These are phyloP conservation scores for Tinospora cordifolia DNA, from an alignment of 164 flowering plant species.

Conservation along the genomic window DNA sequence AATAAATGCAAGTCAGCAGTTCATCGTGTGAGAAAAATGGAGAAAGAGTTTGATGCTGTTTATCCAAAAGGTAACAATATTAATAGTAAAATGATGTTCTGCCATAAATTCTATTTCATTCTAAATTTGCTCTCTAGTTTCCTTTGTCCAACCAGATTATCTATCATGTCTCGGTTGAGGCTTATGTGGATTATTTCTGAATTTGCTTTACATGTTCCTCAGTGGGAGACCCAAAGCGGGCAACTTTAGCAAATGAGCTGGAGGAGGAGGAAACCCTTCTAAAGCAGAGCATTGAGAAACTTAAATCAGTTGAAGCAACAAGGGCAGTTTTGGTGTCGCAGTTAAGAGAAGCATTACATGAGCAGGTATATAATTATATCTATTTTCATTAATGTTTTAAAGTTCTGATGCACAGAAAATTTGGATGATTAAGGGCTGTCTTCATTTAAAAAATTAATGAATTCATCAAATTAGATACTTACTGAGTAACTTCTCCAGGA, in stretches of 20 bases:
- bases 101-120: background rate
- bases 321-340: slow-evolving; percentile 66
- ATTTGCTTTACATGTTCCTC: slow-evolving; percentile 18
- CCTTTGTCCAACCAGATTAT: background rate
- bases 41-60: slow-evolving; percentile 65
- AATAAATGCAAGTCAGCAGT: slow-evolving; percentile 71
- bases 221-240: slow-evolving; percentile 69
- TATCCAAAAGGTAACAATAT: slow-evolving; percentile 42
- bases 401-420: background rate
- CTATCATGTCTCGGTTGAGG: background rate
- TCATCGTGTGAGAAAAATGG: slow-evolving; percentile 69
- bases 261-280: slow-evolving; percentile 66
- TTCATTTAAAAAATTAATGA: slow-evolving; percentile 2
- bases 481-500: slow-evolving; percentile 42
- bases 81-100: background rate
- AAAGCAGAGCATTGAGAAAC: slow-evolving; percentile 74
- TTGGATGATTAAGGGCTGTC: background rate
- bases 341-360: slow-evolving; percentile 72
- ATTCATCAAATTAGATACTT: slow-evolving; percentile 8
- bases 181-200: slow-evolving; percentile 5
- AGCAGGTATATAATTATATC: slow-evolving; percentile 48
- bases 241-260: slow-evolving; percentile 54
- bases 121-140: background rate
- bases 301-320: slow-evolving; percentile 62
- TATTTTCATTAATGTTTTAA: slow-evolving; percentile 6